Evolutionary conservation across 2,329 filamentous ascomycete genomes (phyloP).

Genomic region (Ceratocystis diversiconidia): DNA sequence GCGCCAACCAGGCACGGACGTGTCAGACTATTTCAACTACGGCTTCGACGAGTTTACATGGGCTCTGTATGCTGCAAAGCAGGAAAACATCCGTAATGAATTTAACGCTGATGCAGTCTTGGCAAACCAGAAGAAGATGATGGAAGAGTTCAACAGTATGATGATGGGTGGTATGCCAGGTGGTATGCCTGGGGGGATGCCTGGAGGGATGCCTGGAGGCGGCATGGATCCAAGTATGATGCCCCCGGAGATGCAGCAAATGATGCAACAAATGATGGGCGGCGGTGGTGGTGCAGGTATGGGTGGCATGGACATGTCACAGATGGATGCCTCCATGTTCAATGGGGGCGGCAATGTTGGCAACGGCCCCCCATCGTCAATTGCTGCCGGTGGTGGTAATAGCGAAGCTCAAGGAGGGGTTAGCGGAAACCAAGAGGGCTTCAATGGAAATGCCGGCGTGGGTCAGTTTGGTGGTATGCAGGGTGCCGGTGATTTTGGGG

Average conservation of each 20-base stretch:
- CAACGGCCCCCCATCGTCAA: background rate
- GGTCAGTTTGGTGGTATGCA: constrained; percentile 15
- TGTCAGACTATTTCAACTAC: constrained; percentile 98
- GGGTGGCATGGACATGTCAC: constrained; percentile 48
- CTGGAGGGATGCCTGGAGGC: constrained; percentile 24
- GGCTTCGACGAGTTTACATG: constrained; percentile 98
- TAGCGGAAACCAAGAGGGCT: constrained; percentile 23
- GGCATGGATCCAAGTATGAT: constrained; percentile 43
- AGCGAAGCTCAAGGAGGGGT: constrained; percentile 24
- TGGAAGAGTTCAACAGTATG: constrained; percentile 53
- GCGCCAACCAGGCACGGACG: constrained; percentile 84
- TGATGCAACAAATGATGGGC: constrained; percentile 59
- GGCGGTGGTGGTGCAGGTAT: constrained; percentile 9
- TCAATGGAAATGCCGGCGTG: constrained; percentile 1
- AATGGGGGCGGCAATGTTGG: background rate
- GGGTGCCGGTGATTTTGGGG: constrained; percentile 12
- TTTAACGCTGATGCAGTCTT: constrained; percentile 53
- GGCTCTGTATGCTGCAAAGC: constrained; percentile 84
- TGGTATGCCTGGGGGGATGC: constrained; percentile 28
- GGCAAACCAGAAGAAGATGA: constrained; percentile 62
- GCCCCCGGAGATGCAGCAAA: constrained; percentile 50
- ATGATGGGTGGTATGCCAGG: constrained; percentile 44
- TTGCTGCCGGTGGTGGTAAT: constrained; percentile 32
- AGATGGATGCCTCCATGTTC: constrained; percentile 48
- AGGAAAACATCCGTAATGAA: constrained; percentile 63